Evolutionary conservation across 306 rosid species (phyloP), one percentile per base, ranked within the genome.

Genomic region (Casuarina glauca): DNA sequence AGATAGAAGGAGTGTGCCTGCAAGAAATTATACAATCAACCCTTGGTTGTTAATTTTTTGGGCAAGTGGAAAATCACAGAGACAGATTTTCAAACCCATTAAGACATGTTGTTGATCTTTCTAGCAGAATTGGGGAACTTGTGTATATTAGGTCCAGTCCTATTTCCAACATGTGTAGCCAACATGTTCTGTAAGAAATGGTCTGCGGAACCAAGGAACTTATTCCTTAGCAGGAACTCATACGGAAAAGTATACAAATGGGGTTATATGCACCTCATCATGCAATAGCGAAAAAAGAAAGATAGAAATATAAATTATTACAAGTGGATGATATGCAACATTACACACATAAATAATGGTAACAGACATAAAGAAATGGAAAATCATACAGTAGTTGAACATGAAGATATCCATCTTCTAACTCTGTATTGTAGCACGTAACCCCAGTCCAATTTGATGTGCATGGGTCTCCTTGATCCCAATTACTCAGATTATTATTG

Each of bases 391-490:
- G 70, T 88, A 87, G 87, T 77, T 48, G 39, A 81, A 96, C 94
- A 79, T 93, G 99, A n/a, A 85, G 93, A 87, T 79, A 87, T 79
- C 89, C 92, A 86, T 91, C 98, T 1, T 32, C 69, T 35, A 75
- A 49, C 68, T 91, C 53, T 12, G 2, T 46, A 61, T 86, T 88
- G 94, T 50, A 82, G 92, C 99, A 96, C 58, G 81, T 7, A 83
- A 96, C 90, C 51, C 99, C 93, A 26, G 84, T 96, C 99, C 99
- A 96, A 8, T 52, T 81, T 42, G 89, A 76, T 3, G 84, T 81
- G 74, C 99, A 96, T 11, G 99, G 98, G 76, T 96, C 98, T 68
- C 97, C 97, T 5, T 7, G 43, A 63, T 85, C 71, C 99, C 99
- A 96, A 71, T 82, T 90, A 78, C 84, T 91, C 86, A 96, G 87